Evolutionary conservation across 768 basidiomycete genomes (phyloP), one percentile per base, ranked within the genome.

Genomic region (Saitozyma sp.): DNA sequence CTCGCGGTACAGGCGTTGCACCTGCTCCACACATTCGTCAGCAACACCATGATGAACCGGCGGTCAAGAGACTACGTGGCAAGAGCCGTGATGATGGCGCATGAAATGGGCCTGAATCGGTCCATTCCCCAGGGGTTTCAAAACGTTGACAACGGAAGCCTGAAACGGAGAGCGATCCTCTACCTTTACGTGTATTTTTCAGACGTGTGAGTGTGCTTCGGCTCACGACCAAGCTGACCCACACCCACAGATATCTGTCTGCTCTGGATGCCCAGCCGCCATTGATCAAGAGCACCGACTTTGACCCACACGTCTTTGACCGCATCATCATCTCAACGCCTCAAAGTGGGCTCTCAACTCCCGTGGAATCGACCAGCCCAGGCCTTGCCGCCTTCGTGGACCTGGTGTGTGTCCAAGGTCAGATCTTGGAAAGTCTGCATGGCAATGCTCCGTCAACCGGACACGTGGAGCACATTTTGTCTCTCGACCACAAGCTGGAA

Each of bases 161-260:
- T 42, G 3, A 37, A 56, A 16, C 58, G 65, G 11, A 43, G 65
- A n/a, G 57, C 65, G 16, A 62, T 67, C 0, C 43, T 67, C 5
- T 67, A 67, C 41, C 65, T 67, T 16, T 67, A 67, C 43, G 62
- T 67, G 14, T 61, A 61, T 50, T 67, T 67, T 52, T 61, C 65
- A n/a, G 65, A 67, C 19, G 65, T 67, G 65, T 67, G 50, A 67
- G 61, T 63, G 11, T 9, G 20, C 37, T n/a, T 5, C n/a, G 54
- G 29, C 29, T 29, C 29, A 16, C 10, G 38, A 59, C 5, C 14
- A 2, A 37, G 41, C 48, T 56, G 16, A 53, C 39, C 16, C 5
- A 29, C 29, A 29, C 29, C 29, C 29, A 29, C 42, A 67, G 65
- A 9, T 67, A 67, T 50, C 58, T 63, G 2, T 58, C 65, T 9